A percentile compares a stretch with the other conserved stretches of the same genome.
phyloP scores from a whole-genome alignment of 176 grass and related monocot genomes.

The Aegilops speltoides region DNA sequence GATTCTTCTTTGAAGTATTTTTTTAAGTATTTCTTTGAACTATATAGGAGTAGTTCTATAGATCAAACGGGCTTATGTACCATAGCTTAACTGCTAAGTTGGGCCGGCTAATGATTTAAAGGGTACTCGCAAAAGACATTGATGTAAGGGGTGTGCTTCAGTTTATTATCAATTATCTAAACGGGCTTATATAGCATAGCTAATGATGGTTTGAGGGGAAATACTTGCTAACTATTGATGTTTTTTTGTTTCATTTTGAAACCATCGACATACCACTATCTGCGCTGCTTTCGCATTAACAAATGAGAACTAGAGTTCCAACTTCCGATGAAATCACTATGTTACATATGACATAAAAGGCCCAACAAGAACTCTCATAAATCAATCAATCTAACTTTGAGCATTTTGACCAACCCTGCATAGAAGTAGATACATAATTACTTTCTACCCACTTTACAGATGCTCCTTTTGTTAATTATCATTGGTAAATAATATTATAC shows the following conservation, averaged over 20 bases:
- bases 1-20: not conserved
- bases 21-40: not conserved
- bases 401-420: not conserved
- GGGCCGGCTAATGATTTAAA: too few relatives aligned
- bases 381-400: not conserved
- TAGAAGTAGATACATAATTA: not conserved
- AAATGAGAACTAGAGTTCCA: not conserved
- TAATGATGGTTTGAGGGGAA: not conserved
- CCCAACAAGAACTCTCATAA: not conserved
- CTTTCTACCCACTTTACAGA: not conserved
- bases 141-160: too few relatives aligned
- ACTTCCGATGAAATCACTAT: not conserved
- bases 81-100: not conserved
- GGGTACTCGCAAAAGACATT: too few relatives aligned
- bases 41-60: not conserved
- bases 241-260: too few relatives aligned
- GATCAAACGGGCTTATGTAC: not conserved
- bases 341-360: too few relatives aligned
- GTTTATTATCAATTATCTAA: too few relatives aligned
- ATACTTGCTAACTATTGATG: too few relatives aligned
- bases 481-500: not conserved
- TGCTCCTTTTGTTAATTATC: not conserved
- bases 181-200: too few relatives aligned
- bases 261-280: not conserved
- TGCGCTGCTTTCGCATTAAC: not conserved